These are phyloP conservation scores for Skeletonema marinoi DNA, from an alignment of 108 stramenopile genomes.

Conservation along the genomic window DNA sequence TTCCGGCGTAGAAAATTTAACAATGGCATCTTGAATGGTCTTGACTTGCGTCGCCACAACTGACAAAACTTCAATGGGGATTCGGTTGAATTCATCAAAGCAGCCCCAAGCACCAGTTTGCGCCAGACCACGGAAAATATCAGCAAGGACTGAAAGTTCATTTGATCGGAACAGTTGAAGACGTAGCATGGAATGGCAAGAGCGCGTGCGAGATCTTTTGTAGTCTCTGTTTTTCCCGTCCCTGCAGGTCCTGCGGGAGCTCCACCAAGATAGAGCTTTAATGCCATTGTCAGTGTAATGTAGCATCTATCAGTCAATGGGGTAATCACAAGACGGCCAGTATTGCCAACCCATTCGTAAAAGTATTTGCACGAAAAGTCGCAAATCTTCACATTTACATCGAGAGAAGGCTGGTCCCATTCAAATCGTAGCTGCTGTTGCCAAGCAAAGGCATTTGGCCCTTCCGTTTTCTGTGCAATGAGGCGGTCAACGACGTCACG, in stretches of 20 bases:
- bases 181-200: constrained; percentile 93
- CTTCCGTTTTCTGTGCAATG: constrained; percentile 84
- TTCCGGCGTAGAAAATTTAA: constrained; percentile 77
- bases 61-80: constrained; percentile 91
- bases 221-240: constrained; percentile 92
- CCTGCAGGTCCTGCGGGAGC: constrained; percentile 95
- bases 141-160: constrained; percentile 93
- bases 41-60: constrained; percentile 94
- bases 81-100: constrained; percentile 94
- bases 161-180: constrained; percentile 93
- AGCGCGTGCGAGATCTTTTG: constrained; percentile 88
- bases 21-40: constrained; percentile 88
- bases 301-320: constrained; percentile 93
- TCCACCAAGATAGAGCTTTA: constrained; percentile 89
- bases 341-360: constrained; percentile 94
- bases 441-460: constrained; percentile 85
- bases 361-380: constrained; percentile 92
- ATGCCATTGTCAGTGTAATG: constrained; percentile 92
- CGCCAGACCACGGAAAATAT: constrained; percentile 90
- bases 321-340: constrained; percentile 89
- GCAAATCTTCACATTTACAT: constrained; percentile 87
- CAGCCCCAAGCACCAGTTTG: constrained; percentile 94
- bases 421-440: constrained; percentile 91
- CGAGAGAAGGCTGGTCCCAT: constrained; percentile 76
- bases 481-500: constrained; percentile 90